phyloP scores from a whole-genome alignment of 2,329 filamentous ascomycete species.

The Albifimbria verrucaria region DNA sequence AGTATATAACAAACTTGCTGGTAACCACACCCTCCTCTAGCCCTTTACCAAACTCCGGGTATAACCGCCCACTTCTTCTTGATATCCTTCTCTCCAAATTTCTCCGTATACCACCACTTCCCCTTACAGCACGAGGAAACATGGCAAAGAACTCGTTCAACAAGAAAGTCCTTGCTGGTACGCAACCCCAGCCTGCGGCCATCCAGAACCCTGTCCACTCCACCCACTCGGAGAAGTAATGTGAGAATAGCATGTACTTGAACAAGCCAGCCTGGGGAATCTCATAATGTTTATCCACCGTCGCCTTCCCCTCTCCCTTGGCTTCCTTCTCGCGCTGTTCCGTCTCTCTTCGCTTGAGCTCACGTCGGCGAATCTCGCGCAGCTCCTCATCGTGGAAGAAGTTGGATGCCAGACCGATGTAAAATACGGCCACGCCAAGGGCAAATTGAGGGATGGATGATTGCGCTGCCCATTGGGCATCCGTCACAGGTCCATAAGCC shows the following conservation, averaged over 20 bases:
- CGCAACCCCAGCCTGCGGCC: conserved; percentile 62
- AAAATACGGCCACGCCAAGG: conserved; percentile 71
- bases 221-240: conserved; percentile 95
- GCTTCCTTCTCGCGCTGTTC: conserved; percentile 36
- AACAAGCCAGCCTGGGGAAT: conserved; percentile 84
- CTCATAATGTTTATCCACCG: conserved; percentile 74
- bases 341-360: conserved; percentile 53
- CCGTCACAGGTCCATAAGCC: conserved; percentile 70
- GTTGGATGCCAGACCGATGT: conserved; percentile 72
- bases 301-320: conserved; percentile 20
- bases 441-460: conserved; percentile 46
- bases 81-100: conserved; percentile 82
- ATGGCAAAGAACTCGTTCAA: conserved; percentile 88
- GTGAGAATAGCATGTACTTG: conserved; percentile 77
- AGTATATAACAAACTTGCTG: too few species aligned
- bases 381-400: conserved; percentile 89
- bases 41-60: conserved; percentile 44
- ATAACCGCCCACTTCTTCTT: conserved; percentile 70
- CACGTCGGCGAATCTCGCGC: conserved; percentile 76
- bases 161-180: conserved; percentile 77
- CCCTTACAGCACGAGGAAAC: conserved; percentile 79
- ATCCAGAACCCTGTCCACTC: conserved; percentile 93
- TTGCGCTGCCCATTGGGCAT: conserved; percentile 42
- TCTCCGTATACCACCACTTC: conserved; percentile 84
- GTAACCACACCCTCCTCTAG: not conserved